These are phyloP conservation scores for Keithomyces neogunnii DNA, from an alignment of 2,329 filamentous ascomycete genomes.

Conservation along the genomic window DNA sequence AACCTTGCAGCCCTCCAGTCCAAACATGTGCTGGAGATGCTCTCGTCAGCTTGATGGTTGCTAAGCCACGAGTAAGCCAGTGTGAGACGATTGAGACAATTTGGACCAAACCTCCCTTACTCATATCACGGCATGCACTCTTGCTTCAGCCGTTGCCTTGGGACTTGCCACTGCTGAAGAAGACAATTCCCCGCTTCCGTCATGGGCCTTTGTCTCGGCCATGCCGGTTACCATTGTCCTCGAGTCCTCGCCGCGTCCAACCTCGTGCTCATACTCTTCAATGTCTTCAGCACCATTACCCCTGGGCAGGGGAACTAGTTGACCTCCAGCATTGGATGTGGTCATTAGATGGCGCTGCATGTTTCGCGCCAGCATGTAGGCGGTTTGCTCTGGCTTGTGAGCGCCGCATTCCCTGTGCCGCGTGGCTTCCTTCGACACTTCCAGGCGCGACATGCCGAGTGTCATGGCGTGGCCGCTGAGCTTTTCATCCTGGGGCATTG, in stretches of 20 bases:
- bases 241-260: slow-evolving; percentile 25
- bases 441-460: slow-evolving; percentile 49
- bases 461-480: slow-evolving; percentile 43
- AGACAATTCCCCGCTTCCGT: slow-evolving; percentile 18
- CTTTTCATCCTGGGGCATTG: slow-evolving; percentile 49
- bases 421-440: slow-evolving; percentile 43
- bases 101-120: too few relatives aligned
- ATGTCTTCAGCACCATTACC: slow-evolving; percentile 16
- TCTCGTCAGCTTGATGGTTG: too few relatives aligned
- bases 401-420: slow-evolving; percentile 37
- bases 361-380: slow-evolving; percentile 44
- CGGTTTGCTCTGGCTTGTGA: slow-evolving; percentile 46
- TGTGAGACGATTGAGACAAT: too few relatives aligned
- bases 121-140: slow-evolving; percentile 9
- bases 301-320: slow-evolving; percentile 35
- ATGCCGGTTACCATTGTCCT: slow-evolving; percentile 14
- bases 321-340: slow-evolving; percentile 48
- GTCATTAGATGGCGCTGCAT: slow-evolving; percentile 49
- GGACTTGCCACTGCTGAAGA: slow-evolving; percentile 19
- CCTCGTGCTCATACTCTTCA: slow-evolving; percentile 24
- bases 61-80: too few relatives aligned
- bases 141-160: slow-evolving; percentile 23
- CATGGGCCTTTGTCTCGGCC: slow-evolving; percentile 20
- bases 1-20: too few relatives aligned
- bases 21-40: too few relatives aligned